Base-by-base conservation (phyloP, 495 filamentous ascomycete genomes). In the Elaphomyces granulatus region DNA sequence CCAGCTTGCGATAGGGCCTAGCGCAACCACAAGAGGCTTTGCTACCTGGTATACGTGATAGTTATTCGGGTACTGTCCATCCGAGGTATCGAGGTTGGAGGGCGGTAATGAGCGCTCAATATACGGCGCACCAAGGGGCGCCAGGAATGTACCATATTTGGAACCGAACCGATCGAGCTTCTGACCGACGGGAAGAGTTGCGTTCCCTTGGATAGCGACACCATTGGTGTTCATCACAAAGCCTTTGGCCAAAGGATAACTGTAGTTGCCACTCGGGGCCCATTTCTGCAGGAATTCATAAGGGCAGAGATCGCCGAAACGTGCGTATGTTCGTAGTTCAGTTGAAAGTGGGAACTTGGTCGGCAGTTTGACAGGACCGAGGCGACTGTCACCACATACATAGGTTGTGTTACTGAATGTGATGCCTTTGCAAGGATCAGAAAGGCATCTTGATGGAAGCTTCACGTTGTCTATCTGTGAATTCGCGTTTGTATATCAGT, bases 151-250 rank as follows among this genome's bases (percentile, higher is more conserved):
- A 10, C 65, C 63, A 36, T 53, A 58, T 45, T 72, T 65, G 9
- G 51, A 53, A 0, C 73, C 72, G 40, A 76, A 77, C 6, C 73
- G 55, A 42, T 77, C 72, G n/a, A 77, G 33, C 41, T 71, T 50
- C 36, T 59, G 59, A 4, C 69, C 71, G 1, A 47, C 54, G 3
- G 40, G 41, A 0, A 77, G 54, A 1, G 61, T 67, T 30, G 66
- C 52, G 19, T 64, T 65, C 2, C 66, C 69, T 14, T 53, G 35
- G 33, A 76, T 72, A 1, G 61, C 52, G 0, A 33, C 30, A 0
- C 55, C 52, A 0, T 31, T 42, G 9, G 46, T 50, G 41, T 58
- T 51, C 2, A 63, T 21, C 7, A 58, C 43, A 41, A 68, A 76
- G 1, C 73, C 72, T 12, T 61, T 43, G 3, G 49, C 17, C 0